Percentiles rank a stretch among this genome's conserved stretches.
Conservation (phyloP, 148 eudicot genomes). For the Vaccinium vitisidaea region DNA sequence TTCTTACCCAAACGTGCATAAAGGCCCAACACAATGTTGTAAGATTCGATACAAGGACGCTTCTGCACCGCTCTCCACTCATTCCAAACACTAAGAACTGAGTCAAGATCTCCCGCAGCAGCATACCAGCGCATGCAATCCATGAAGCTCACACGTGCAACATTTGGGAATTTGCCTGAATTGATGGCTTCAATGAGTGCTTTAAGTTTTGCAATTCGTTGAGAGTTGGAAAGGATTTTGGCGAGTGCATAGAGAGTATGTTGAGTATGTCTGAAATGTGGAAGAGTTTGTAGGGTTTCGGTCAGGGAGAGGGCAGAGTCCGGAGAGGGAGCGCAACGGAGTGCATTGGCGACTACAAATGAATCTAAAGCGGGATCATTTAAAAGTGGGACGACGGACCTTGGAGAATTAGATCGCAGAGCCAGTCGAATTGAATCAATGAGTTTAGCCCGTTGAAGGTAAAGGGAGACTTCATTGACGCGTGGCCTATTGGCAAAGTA, state of each 20-base stretch:
- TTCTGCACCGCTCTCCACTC: constrained; percentile 49
- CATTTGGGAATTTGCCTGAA: constrained; percentile 58
- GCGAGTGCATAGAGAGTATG: constrained; percentile 68
- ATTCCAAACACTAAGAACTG: constrained; percentile 60
- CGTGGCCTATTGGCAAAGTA: constrained; percentile 34
- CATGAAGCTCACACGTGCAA: constrained; percentile 55
- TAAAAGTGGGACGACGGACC: constrained; percentile 48
- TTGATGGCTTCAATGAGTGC: constrained; percentile 64
- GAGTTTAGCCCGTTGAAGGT: constrained; percentile 76
- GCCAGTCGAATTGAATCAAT: constrained; percentile 66
- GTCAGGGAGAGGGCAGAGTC: constrained; percentile 69
- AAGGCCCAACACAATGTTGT: constrained; percentile 69
- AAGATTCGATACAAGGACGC: constrained; percentile 58
- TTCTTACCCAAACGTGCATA: constrained; percentile 56
- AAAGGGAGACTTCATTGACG: constrained; percentile 50
- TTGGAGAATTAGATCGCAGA: constrained; percentile 48
- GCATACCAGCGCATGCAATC: constrained; percentile 75
- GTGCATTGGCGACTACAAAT: constrained; percentile 74
- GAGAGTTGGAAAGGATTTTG: constrained; percentile 67
- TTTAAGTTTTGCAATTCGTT: constrained; percentile 52
- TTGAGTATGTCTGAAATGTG: constrained; percentile 65
- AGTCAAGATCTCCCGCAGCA: constrained; percentile 60
- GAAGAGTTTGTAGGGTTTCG: constrained; percentile 53
- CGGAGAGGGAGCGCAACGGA: constrained; percentile 83
- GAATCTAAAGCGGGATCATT: constrained; percentile 65